Evolutionary conservation across 2,329 filamentous ascomycete genomes (phyloP).

Genomic region (Aspergillus tubingensis): DNA sequence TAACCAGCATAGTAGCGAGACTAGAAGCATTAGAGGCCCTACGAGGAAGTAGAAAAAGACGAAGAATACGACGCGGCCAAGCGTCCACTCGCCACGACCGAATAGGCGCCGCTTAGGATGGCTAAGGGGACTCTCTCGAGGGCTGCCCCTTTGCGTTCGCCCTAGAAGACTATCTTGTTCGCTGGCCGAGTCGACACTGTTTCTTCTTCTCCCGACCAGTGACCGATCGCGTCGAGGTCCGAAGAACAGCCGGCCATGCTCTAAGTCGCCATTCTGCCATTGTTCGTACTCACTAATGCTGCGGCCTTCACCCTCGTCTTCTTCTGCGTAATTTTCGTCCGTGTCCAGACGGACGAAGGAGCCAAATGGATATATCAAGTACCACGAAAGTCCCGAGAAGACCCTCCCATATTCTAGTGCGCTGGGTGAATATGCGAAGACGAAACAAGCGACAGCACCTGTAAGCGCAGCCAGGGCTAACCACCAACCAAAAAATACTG

Average conservation of each 20-base stretch:
- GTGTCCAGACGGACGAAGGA: constrained; percentile 92
- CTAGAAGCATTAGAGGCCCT: constrained; percentile 79
- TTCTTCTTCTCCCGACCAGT: constrained; percentile 79
- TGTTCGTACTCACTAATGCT: constrained; percentile 99
- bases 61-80: constrained; percentile 94
- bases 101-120: constrained; percentile 81
- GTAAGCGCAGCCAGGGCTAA: constrained; percentile 73
- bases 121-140: constrained; percentile 43
- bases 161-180: constrained; percentile 91
- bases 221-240: constrained; percentile 76
- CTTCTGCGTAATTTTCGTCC: constrained; percentile 90
- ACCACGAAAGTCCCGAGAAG: constrained; percentile 78
- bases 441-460: constrained; percentile 75
- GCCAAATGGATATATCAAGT: constrained; percentile 94
- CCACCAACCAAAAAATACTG: constrained; percentile 94
- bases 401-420: constrained; percentile 83
- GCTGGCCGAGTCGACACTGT: constrained; percentile 83
- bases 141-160: constrained; percentile 57
- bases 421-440: constrained; percentile 76
- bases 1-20: constrained; percentile 90
- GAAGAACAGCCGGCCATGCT: constrained; percentile 94
- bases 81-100: constrained; percentile 91
- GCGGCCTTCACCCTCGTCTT: constrained; percentile 91
- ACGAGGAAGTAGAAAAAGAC: constrained; percentile 92
- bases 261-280: constrained; percentile 96